Base-by-base conservation (phyloP, 345 rosid genomes). In the Pistacia vera region DNA sequence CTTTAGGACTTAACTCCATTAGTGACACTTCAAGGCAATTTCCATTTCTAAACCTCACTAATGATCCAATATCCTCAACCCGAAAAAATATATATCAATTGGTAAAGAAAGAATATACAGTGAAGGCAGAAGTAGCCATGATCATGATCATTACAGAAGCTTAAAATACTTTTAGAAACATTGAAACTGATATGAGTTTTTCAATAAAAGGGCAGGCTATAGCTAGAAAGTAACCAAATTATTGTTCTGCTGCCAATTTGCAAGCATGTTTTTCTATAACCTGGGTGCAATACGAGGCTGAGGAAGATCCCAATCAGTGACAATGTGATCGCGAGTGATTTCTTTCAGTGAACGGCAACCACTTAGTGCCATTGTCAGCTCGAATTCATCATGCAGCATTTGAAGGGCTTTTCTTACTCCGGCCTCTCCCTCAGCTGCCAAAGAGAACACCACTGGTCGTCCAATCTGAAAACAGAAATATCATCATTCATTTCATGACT, bases 341-440 rank as follows among this genome's bases (percentile, higher is more conserved):
- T 95, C 98, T 78, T 79, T 89, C 44, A 95, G 89, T 2, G 97
- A 90, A 63, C 90, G 84, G 84, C 98, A 95, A 0, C 98, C 97
- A 72, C 94, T 88, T 66, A 95, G 76, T 18, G 97, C 94, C 98
- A 92, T 95, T 46, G 97, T 91, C 65, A 95, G 86, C 87, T 95
- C 97, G 3, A 95, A 89, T 82, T 95, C 98, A 36, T 95, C 91
- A 0, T 88, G 91, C 52, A 94, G 84, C 98, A 95, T 92, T 63
- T 90, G 84, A 10, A 95, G 95, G 56, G 85, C 97, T 73, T 88
- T 94, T 79, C 85, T 76, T 2, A 94, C 86, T 16, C 98, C 98
- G 44, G 82, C 87, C 74, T 95, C 95, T 44, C 98, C 98, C 48
- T 93, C 93, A 28, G 95, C 92, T 7, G 97, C 98, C 83, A 95